phyloP scores from a whole-genome alignment of 345 rosid species.

The Euphorbia tirucalli region DNA sequence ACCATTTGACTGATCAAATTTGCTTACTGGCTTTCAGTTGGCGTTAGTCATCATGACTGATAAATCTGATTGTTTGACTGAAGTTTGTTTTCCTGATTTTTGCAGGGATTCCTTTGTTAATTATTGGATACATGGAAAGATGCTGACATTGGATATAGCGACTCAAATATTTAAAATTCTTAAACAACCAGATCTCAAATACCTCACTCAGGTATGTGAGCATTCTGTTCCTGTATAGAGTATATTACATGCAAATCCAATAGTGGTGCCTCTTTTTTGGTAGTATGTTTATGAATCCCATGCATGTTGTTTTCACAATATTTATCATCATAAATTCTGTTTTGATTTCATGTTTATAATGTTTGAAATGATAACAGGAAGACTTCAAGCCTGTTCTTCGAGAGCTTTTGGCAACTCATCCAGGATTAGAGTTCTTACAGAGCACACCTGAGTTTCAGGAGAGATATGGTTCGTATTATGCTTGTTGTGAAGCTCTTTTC shows the following conservation, averaged over 20 bases:
- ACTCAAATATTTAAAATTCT: constrained; percentile 72
- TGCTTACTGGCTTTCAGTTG: background rate
- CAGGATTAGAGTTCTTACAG: constrained; percentile 75
- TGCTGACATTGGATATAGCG: constrained; percentile 74
- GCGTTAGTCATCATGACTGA: background rate
- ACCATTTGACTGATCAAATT: background rate
- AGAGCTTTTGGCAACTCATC: constrained; percentile 79
- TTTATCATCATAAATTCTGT: background rate
- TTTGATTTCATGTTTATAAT: constrained; percentile 4
- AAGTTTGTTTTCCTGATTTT: constrained; percentile 18
- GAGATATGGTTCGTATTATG: constrained; percentile 67
- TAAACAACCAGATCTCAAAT: constrained; percentile 66
- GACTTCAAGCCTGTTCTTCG: constrained; percentile 83
- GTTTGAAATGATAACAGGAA: constrained; percentile 46
- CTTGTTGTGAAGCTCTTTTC: background rate
- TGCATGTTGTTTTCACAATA: background rate
- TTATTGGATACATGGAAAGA: constrained; percentile 72
- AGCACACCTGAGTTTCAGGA: constrained; percentile 86
- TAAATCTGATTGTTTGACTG: constrained; percentile 1
- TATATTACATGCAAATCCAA: background rate
- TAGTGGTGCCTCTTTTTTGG: background rate
- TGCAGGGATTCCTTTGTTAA: constrained; percentile 79
- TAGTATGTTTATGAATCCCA: background rate
- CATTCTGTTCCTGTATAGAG: background rate
- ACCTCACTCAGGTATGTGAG: constrained; percentile 61